Conservation (phyloP, 2,329 filamentous ascomycete genomes). For the Phialophora tarda region DNA sequence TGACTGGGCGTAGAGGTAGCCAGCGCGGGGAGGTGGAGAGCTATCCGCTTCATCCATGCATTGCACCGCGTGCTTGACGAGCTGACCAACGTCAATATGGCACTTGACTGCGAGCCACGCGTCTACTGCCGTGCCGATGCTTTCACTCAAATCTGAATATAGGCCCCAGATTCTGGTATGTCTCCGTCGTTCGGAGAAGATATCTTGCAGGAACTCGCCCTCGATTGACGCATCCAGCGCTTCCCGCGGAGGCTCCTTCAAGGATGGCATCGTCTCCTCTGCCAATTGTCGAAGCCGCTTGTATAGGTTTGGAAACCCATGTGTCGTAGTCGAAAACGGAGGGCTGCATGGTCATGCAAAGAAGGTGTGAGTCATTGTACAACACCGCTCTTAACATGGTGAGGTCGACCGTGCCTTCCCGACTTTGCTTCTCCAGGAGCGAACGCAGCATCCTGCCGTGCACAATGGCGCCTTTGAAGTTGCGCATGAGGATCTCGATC, state of each 20-base stretch:
- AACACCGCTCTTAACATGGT: conserved; percentile 4
- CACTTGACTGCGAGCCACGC: background rate
- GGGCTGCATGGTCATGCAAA: background rate
- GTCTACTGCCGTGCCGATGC: background rate
- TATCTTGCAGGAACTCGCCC: background rate
- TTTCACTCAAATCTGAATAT: background rate
- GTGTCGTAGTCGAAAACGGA: conserved; percentile 1
- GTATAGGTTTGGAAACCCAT: background rate
- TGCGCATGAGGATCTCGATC: background rate
- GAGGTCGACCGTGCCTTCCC: background rate
- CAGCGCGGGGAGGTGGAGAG: background rate
- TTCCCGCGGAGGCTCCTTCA: background rate
- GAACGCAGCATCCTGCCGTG: background rate
- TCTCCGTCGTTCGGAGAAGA: background rate
- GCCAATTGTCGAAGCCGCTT: background rate
- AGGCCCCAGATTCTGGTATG: conserved; percentile 1
- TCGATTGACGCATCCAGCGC: background rate
- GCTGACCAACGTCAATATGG: background rate
- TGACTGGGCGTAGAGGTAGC: conserved; percentile 2
- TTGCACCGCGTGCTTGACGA: background rate
- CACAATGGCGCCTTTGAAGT: conserved; percentile 5
- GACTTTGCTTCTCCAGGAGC: background rate
- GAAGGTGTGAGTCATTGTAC: conserved; percentile 1
- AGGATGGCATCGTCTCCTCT: background rate
- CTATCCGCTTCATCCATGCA: background rate